Evolutionary conservation across 2,329 filamentous ascomycete species (phyloP).

Genomic region (Tolypocladium amazonense): DNA sequence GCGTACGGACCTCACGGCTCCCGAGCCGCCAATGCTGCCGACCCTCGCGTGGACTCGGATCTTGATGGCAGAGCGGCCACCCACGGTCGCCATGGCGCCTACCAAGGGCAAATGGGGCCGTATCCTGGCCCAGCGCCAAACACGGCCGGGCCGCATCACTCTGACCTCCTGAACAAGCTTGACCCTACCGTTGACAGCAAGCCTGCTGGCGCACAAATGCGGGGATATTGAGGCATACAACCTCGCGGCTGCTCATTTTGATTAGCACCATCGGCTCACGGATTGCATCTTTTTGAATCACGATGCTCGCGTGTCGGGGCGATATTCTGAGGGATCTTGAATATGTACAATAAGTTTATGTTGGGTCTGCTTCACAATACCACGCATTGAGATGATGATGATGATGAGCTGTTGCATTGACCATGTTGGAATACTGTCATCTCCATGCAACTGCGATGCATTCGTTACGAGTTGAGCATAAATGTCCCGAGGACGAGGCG

Average conservation of each 20-base stretch:
- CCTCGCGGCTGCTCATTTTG: background rate
- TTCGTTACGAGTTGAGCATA: background rate
- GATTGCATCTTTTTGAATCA: background rate
- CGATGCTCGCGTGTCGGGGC: background rate
- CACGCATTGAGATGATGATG: too few relatives aligned
- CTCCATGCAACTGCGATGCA: background rate
- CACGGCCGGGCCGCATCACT: conserved; percentile 7
- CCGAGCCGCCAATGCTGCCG: background rate
- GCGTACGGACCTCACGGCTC: conserved; percentile 1
- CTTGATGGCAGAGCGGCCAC: background rate
- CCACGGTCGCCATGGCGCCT: background rate
- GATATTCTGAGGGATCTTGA: too few relatives aligned
- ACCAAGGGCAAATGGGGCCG: background rate
- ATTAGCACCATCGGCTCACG: background rate
- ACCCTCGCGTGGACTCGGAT: background rate
- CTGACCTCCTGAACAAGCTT: conserved; percentile 7
- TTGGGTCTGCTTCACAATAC: background rate
- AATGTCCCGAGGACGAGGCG: too few relatives aligned
- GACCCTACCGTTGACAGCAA: conserved; percentile 6
- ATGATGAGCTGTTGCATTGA: background rate
- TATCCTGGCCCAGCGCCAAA: conserved; percentile 3
- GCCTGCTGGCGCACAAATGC: conserved; percentile 6
- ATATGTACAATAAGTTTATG: background rate
- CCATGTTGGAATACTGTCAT: background rate
- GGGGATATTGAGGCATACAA: background rate